phyloP scores from a whole-genome alignment of 495 filamentous ascomycete genomes.

The Penicillium atrosanguineum region DNA sequence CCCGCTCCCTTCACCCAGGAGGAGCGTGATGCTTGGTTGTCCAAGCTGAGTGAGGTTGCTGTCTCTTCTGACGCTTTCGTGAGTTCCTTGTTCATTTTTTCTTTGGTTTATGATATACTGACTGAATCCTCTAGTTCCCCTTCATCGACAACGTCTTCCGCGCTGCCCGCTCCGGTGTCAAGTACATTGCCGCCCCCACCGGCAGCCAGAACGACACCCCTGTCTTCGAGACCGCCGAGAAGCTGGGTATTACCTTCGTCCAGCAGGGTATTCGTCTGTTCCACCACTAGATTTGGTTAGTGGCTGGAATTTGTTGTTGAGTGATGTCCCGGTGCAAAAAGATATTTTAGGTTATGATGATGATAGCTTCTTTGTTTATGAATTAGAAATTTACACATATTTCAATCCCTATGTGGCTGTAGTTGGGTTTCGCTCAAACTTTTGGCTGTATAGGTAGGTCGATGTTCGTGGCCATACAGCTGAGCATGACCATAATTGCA shows the following conservation, averaged over 20 bases:
- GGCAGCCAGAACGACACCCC: constrained; percentile 90
- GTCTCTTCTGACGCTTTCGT: constrained; percentile 94
- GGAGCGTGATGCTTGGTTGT: constrained; percentile 81
- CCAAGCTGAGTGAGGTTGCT: constrained; percentile 76
- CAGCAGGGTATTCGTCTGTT: constrained; percentile 86
- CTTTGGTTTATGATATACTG: constrained; percentile 13
- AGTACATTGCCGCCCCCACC: constrained; percentile 90
- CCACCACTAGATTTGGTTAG: constrained; percentile 63
- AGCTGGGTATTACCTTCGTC: constrained; percentile 86
- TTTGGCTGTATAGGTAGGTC: too few species aligned
- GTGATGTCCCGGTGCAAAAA: constrained; percentile 17
- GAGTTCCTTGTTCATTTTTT: constrained; percentile 36
- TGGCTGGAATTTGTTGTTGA: constrained; percentile 3
- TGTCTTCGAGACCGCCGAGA: constrained; percentile 89
- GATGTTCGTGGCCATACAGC: background rate
- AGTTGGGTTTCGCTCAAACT: too few species aligned
- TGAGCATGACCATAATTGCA: background rate
- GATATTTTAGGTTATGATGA: constrained; percentile 27
- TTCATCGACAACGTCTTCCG: constrained; percentile 98
- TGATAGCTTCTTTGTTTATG: constrained; percentile 28
- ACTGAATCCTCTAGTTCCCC: constrained; percentile 64
- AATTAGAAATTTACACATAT: constrained; percentile 27
- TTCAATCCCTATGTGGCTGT: background rate
- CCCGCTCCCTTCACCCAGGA: constrained; percentile 76
- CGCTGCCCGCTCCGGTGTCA: constrained; percentile 80